Percentiles rank a stretch among this genome's conserved stretches.
These are phyloP conservation scores for Cladophialophora carrionii DNA, from an alignment of 2,329 filamentous ascomycete species.

Conservation along the genomic window DNA sequence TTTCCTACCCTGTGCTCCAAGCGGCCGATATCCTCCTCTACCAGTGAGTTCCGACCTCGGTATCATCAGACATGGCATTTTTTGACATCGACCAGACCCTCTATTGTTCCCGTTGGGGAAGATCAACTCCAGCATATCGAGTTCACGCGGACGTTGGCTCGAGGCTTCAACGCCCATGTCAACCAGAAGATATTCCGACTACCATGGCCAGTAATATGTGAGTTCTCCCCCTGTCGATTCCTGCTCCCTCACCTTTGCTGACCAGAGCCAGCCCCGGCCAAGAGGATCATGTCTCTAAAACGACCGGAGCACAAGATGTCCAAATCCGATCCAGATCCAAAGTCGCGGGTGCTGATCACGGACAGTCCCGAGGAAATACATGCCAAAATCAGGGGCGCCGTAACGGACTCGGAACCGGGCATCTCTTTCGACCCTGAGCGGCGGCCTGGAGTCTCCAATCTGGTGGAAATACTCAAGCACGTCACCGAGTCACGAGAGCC, in stretches of 20 bases:
- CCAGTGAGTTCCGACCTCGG: slow-evolving; percentile 52
- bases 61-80: slow-evolving; percentile 6
- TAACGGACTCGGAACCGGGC: slow-evolving; percentile 71
- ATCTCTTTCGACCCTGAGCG: slow-evolving; percentile 71
- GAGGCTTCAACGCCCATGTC: slow-evolving; percentile 80
- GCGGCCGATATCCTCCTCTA: slow-evolving; percentile 93
- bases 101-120: slow-evolving; percentile 94
- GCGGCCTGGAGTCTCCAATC: slow-evolving; percentile 83
- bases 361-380: slow-evolving; percentile 67
- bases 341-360: slow-evolving; percentile 81
- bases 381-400: slow-evolving; percentile 69
- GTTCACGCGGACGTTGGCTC: slow-evolving; percentile 82
- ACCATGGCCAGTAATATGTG: slow-evolving; percentile 74
- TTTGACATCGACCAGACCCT: slow-evolving; percentile 61
- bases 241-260: slow-evolving; percentile 6
- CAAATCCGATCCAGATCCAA: slow-evolving; percentile 74
- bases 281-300: slow-evolving; percentile 86
- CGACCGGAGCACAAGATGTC: slow-evolving; percentile 85
- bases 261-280: slow-evolving; percentile 67
- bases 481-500: slow-evolving; percentile 56
- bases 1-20: slow-evolving; percentile 94
- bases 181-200: slow-evolving; percentile 58
- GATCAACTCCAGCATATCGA: slow-evolving; percentile 95
- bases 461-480: slow-evolving; percentile 77
- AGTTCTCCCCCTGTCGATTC: slow-evolving; percentile 29